Percentiles rank a stretch among this genome's conserved stretches.
phyloP scores from a whole-genome alignment of 140 eudicot genomes.

The Cichorium intybus region DNA sequence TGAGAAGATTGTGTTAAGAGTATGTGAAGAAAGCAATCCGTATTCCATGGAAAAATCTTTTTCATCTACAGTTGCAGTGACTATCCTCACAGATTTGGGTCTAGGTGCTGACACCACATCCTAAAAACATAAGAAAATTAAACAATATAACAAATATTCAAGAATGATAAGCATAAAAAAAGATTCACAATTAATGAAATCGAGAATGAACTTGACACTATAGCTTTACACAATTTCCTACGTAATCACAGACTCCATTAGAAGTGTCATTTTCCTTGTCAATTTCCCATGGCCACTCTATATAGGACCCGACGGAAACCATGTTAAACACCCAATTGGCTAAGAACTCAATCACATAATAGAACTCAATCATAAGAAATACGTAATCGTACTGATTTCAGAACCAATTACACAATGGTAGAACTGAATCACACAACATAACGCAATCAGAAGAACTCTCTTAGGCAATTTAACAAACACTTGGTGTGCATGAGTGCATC shows the following conservation, averaged over 20 bases:
- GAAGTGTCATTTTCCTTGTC: slow-evolving; percentile 93
- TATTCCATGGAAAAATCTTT: slow-evolving; percentile 88
- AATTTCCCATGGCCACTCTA: slow-evolving; percentile 97
- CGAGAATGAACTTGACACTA: neutral
- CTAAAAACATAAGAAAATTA: slow-evolving; percentile 36
- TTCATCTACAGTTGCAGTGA: slow-evolving; percentile 85
- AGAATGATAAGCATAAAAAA: neutral
- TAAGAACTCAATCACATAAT: too few relatives aligned
- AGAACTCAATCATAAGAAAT: too few relatives aligned
- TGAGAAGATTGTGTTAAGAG: slow-evolving; percentile 94
- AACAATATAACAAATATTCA: slow-evolving; percentile 15
- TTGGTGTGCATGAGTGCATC: too few relatives aligned
- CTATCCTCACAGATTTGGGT: slow-evolving; percentile 75
- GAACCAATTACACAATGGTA: too few relatives aligned
- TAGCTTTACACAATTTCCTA: slow-evolving; percentile 91
- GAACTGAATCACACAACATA: too few relatives aligned
- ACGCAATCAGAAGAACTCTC: too few relatives aligned
- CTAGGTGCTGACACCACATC: slow-evolving; percentile 98
- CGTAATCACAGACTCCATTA: slow-evolving; percentile 92
- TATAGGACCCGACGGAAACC: too few relatives aligned
- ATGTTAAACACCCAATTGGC: too few relatives aligned
- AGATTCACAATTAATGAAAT: too few relatives aligned
- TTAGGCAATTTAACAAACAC: too few relatives aligned
- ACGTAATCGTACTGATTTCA: too few relatives aligned
- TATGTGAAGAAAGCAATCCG: slow-evolving; percentile 96